phyloP scores from a whole-genome alignment of 805 yeast species.

The Ascoidea tarda region DNA sequence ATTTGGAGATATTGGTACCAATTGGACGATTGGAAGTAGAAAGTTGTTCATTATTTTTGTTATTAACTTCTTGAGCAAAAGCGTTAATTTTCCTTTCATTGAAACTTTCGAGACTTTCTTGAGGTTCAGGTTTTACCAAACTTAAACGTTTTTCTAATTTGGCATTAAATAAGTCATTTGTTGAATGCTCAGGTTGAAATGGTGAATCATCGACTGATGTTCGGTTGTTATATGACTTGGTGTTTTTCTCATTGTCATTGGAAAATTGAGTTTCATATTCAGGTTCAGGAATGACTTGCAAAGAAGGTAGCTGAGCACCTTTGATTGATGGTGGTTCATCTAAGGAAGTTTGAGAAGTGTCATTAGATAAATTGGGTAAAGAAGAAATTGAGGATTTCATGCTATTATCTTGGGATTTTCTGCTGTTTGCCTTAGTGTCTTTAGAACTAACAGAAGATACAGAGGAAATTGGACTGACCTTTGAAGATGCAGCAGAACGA shows the following conservation, averaged over 20 bases:
- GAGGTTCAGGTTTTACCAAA: not conserved
- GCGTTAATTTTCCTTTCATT: not conserved
- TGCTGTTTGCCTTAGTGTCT: too few relatives aligned
- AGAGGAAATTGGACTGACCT: too few relatives aligned
- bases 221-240: too few relatives aligned
- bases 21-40: not conserved
- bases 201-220: not conserved
- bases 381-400: not conserved
- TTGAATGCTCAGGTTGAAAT: not conserved
- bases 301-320: not conserved
- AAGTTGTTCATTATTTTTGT: not conserved
- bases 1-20: not conserved
- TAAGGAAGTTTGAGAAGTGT: not conserved
- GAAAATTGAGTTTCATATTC: not conserved
- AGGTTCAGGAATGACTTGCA: not conserved
- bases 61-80: not conserved
- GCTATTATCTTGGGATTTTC: not conserved
- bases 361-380: not conserved
- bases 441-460: too few relatives aligned
- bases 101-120: not conserved
- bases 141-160: not conserved
- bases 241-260: too few relatives aligned
- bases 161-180: not conserved
- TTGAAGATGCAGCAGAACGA: too few relatives aligned
- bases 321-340: not conserved